A percentile compares a stretch with the other conserved stretches of the same genome.
Evolutionary conservation across 768 basidiomycete genomes (phyloP).

Genomic region (Termitomyces sp.): DNA sequence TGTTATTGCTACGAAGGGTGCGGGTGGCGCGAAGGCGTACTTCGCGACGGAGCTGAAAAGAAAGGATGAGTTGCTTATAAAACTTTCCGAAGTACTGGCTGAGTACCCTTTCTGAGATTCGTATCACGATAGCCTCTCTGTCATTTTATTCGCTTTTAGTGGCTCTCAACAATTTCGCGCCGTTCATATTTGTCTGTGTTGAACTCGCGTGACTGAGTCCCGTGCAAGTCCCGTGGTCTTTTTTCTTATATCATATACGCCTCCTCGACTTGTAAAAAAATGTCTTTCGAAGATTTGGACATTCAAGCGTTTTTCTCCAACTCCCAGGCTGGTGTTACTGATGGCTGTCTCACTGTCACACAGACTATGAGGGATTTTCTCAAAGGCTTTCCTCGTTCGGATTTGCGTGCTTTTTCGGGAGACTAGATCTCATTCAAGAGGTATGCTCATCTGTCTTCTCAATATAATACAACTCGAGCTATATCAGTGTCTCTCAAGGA

Average conservation of each 20-base stretch:
- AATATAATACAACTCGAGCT: background rate
- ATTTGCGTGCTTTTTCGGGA: conserved; percentile 22
- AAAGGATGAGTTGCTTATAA: conserved; percentile 44
- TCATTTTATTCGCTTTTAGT: no score
- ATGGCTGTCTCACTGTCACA: background rate
- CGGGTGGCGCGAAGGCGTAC: conserved; percentile 41
- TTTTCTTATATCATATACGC: no score
- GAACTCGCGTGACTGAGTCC: conserved; percentile 14
- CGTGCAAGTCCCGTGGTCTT: background rate
- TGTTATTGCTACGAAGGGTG: conserved; percentile 31
- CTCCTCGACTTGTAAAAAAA: background rate
- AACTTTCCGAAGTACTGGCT: conserved; percentile 47
- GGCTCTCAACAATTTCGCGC: no score
- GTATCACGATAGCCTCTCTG: background rate
- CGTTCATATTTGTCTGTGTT: background rate
- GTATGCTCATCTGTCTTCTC: conserved; percentile 9
- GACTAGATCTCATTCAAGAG: conserved; percentile 11
- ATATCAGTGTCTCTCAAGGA: background rate
- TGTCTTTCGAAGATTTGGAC: background rate
- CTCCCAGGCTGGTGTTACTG: background rate
- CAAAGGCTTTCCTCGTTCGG: conserved; percentile 24
- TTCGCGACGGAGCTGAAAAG: conserved; percentile 49
- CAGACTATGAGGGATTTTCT: conserved; percentile 1
- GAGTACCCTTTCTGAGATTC: conserved; percentile 48
- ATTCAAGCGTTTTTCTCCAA: background rate